Evolutionary conservation across 2,329 filamentous ascomycete species (phyloP), one percentile per base, ranked within the genome.

Genomic region (Verticillium albo-atrum): DNA sequence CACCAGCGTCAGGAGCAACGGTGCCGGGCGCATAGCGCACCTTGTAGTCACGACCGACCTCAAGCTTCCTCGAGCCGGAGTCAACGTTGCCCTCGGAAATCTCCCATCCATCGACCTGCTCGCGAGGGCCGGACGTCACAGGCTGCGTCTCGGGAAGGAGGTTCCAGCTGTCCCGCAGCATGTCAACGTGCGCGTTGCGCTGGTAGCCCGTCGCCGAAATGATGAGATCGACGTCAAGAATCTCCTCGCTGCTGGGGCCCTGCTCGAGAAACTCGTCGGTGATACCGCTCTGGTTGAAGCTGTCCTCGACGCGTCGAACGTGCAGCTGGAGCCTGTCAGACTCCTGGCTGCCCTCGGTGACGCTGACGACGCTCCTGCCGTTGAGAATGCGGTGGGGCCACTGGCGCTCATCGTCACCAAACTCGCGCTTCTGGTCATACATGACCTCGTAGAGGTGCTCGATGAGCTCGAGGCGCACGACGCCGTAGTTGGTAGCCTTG

Each of bases 401-500:
- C 61, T 83, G 78, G 28, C 77, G 79, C 72, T 92, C 87, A 61
- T 93, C 87, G 20, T 81, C 76, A 59, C 85, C 83, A 32, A 91
- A 80, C 54, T 84, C 80, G 57, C 96, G 83, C 55, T 88, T 86
- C 75, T 98, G 94, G 59, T 92, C 83, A 75, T 98, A 98, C 77
- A 97, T 87, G 59, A 85, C 85, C 74, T 94, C 87, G 74, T 96
- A 98, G 30, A 98, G 84, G 60, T 89, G 85, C 74, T 98, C 94
- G 60, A 98, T 90, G 56, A 98, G 84, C 65, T 91, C 86, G n/a
- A 97, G 83, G 7, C 94, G 88, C 3, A 99, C 94, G 4, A 98
- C 94, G 57, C 92, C 90, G 73, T 98, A 98, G 79, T 98, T 98
- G 62, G 94, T 98, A 30, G 87, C 87, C 61, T 89, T 89, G 66